Evolutionary conservation across 1,284 basidiomycete species (phyloP).

Genomic region (Chiua sp.): DNA sequence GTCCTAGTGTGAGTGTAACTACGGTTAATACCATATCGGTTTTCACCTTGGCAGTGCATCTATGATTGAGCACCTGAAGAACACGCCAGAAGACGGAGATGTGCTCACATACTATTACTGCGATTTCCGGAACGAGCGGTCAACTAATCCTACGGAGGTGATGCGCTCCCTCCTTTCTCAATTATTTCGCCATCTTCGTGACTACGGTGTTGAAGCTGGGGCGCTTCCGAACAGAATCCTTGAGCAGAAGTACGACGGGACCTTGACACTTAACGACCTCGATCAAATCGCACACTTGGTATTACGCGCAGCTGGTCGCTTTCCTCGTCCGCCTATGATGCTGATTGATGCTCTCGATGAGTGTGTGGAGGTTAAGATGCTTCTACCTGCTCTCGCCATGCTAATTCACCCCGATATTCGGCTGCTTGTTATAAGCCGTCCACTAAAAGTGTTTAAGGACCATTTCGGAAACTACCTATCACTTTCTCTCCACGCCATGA

Average conservation of each 20-base stretch:
- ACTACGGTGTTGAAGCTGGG: background rate
- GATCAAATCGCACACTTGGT: background rate
- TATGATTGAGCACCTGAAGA: background rate
- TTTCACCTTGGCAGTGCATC: background rate
- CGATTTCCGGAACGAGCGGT: background rate
- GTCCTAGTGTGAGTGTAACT: background rate
- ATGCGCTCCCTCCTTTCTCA: background rate
- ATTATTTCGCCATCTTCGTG: background rate
- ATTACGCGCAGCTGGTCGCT: background rate
- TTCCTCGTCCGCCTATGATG: background rate
- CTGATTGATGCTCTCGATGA: constrained; percentile 1
- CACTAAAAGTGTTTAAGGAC: background rate
- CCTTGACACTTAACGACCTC: background rate
- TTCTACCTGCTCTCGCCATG: background rate
- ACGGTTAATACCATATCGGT: background rate
- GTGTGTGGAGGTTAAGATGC: background rate
- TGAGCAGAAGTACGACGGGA: background rate
- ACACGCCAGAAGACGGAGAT: background rate
- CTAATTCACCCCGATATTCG: background rate
- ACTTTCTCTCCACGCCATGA: background rate
- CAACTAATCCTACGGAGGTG: background rate
- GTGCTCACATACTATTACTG: background rate
- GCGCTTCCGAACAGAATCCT: constrained; percentile 3
- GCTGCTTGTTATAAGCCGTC: constrained; percentile 3
- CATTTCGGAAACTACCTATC: background rate